Conservation (phyloP, 2,329 filamentous ascomycete genomes). For the Dichotomopilus funicola region DNA sequence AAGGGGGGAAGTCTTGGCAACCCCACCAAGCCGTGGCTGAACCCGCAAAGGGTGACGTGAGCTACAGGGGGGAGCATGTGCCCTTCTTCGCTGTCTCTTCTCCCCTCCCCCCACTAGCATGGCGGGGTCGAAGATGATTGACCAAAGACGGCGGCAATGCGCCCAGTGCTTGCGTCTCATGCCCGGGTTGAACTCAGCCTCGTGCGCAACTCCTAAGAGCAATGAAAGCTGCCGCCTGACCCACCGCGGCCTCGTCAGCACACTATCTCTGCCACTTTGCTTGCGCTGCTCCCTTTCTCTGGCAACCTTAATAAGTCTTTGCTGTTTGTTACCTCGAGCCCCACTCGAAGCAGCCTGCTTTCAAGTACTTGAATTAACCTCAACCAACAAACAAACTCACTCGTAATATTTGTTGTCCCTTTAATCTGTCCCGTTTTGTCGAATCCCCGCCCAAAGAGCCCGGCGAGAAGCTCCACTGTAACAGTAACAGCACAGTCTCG, state of each 20-base stretch:
- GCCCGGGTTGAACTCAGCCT: slow-evolving; percentile 9
- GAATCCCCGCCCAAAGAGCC: too few relatives aligned
- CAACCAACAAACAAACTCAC: neutral
- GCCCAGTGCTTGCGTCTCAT: neutral
- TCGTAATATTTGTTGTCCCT: too few relatives aligned
- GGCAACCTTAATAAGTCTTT: neutral
- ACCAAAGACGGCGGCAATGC: neutral
- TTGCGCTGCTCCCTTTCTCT: neutral
- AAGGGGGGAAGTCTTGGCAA: neutral
- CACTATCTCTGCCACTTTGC: neutral
- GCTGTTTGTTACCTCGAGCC: neutral
- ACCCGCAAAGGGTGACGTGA: slow-evolving; percentile 5
- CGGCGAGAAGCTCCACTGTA: too few relatives aligned
- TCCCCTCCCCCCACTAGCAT: neutral
- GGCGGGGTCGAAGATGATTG: slow-evolving; percentile 4
- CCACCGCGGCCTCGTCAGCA: slow-evolving; percentile 11
- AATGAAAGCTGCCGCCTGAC: slow-evolving; percentile 9
- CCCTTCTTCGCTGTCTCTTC: neutral
- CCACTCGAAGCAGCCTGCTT: neutral
- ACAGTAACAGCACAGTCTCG: too few relatives aligned
- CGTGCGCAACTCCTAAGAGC: neutral
- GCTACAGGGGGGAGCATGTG: slow-evolving; percentile 2
- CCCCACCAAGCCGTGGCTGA: neutral
- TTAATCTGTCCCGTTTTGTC: too few relatives aligned
- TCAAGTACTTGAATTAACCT: neutral